Conservation (phyloP, 345 rosid species). For the Aquilaria malaccensis region DNA sequence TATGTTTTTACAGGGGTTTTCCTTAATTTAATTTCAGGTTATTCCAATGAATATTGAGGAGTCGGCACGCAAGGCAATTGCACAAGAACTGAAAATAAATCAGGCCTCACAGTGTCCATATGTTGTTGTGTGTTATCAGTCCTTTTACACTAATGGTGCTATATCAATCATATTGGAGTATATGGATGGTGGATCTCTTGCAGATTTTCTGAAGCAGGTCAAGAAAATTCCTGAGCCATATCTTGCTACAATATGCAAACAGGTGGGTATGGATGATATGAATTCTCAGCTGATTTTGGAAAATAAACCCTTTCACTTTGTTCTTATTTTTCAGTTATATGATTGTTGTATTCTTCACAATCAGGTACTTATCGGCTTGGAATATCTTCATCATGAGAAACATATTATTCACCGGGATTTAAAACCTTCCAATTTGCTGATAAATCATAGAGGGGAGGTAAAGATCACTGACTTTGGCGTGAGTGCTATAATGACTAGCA, state of each 20-base stretch:
- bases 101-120: conserved; percentile 64
- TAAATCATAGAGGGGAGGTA: conserved; percentile 92
- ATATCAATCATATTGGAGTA: conserved; percentile 67
- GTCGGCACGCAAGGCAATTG: conserved; percentile 46
- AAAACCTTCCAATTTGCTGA: conserved; percentile 82
- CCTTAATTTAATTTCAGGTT: conserved; percentile 21
- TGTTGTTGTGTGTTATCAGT: conserved; percentile 65
- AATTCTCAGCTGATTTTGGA: not conserved
- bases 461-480: conserved; percentile 97
- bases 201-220: conserved; percentile 54
- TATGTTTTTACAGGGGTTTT: not conserved
- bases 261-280: conserved; percentile 33
- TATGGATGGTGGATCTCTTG: conserved; percentile 76
- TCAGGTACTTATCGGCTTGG: conserved; percentile 75
- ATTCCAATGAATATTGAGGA: conserved; percentile 66
- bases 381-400: conserved; percentile 78
- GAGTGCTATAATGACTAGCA: conserved; percentile 69
- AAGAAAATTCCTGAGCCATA: conserved; percentile 49
- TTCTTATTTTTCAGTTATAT: not conserved
- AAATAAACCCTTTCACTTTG: not conserved
- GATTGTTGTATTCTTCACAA: conserved; percentile 5
- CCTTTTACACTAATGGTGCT: conserved; percentile 58
- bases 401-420: conserved; percentile 70
- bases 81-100: conserved; percentile 62
- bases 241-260: conserved; percentile 77